A percentile compares a stretch with the other conserved stretches of the same genome.
These are phyloP conservation scores for Ogataea nonfermentans DNA, from an alignment of 805 yeast species.

Conservation along the genomic window DNA sequence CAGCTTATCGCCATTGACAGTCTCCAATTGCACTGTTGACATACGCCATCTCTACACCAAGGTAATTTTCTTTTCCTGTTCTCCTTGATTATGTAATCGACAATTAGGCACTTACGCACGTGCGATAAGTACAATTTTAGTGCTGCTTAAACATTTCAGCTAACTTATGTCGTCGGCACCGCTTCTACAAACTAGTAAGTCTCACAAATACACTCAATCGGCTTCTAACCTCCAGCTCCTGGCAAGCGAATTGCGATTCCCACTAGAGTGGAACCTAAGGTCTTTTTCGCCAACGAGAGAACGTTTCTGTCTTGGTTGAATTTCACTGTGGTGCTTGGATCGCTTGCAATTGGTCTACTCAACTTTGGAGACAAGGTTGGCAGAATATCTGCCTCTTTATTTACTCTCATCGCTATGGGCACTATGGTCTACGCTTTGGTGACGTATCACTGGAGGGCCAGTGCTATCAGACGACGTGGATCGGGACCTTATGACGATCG, in stretches of 20 bases:
- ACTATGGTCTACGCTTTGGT: constrained; percentile 95
- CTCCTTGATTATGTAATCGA: constrained; percentile 2
- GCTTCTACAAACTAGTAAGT: constrained; percentile 63
- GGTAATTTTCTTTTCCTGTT: background rate
- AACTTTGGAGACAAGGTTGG: constrained; percentile 96
- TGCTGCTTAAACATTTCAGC: constrained; percentile 5
- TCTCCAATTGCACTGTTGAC: constrained; percentile 4
- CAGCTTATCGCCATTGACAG: constrained; percentile 16
- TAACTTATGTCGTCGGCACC: constrained; percentile 69
- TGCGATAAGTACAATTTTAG: constrained; percentile 12
- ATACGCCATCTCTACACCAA: constrained; percentile 11
- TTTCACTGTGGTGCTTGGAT: constrained; percentile 97
- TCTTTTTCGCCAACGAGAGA: constrained; percentile 97
- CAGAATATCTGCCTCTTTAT: constrained; percentile 86
- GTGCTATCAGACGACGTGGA: constrained; percentile 96
- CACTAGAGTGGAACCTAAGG: constrained; percentile 98
- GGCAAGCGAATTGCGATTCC: constrained; percentile 96
- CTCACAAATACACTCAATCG: background rate
- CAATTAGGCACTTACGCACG: constrained; percentile 8
- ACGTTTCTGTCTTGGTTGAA: constrained; percentile 98
- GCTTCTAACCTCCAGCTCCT: constrained; percentile 26
- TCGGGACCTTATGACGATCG: constrained; percentile 99
- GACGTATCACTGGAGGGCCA: constrained; percentile 99
- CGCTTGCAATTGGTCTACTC: constrained; percentile 90
- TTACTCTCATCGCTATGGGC: constrained; percentile 95